Percentiles rank a stretch among this genome's conserved stretches.
These are phyloP conservation scores for Paramecium caudatum DNA, from an alignment of 73 alveolate species.

Conservation along the genomic window DNA sequence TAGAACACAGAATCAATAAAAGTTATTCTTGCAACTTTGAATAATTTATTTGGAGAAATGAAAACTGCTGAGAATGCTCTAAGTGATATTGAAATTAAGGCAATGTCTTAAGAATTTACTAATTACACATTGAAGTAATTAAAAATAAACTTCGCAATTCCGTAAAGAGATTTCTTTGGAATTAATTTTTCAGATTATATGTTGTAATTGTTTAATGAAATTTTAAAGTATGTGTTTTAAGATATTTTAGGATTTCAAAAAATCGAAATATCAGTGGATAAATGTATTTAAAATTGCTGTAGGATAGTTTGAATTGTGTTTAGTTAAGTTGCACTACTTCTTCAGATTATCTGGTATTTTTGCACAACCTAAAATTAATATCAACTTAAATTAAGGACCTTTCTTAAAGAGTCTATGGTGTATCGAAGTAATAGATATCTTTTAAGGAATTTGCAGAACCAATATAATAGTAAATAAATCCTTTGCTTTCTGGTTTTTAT, in stretches of 20 bases:
- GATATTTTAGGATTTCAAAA: not conserved
- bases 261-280: not conserved
- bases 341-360: conserved; percentile 27
- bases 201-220: not conserved
- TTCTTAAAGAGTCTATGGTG: not conserved
- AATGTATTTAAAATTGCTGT: not conserved
- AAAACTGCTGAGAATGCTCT: not conserved
- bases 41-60: not conserved
- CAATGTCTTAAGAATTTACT: not conserved
- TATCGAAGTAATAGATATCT: not conserved
- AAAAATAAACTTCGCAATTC: not conserved
- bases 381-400: not conserved
- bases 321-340: not conserved
- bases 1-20: not conserved
- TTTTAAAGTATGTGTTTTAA: not conserved
- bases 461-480: not conserved
- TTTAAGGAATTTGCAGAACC: conserved; percentile 28
- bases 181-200: conserved; percentile 33
- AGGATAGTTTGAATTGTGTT: not conserved
- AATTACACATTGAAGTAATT: conserved; percentile 13
- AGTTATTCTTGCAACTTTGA: not conserved
- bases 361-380: conserved; percentile 32
- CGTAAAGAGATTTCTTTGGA: conserved; percentile 34
- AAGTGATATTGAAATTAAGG: not conserved
- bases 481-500: not conserved